phyloP scores from a whole-genome alignment of 768 basidiomycete genomes.

The Serendipita sp. region DNA sequence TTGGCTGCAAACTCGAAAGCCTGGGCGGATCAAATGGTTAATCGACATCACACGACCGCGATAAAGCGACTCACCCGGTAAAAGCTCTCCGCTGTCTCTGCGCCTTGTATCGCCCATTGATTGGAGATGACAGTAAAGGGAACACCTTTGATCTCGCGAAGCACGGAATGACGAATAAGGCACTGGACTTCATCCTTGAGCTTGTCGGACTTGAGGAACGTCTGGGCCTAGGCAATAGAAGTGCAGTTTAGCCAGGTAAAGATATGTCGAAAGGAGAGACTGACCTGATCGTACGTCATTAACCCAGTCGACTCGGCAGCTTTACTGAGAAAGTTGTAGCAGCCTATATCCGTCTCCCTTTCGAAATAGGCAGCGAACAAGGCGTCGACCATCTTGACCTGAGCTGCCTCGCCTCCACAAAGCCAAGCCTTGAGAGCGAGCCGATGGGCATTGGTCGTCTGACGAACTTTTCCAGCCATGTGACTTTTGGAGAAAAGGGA shows the following conservation, averaged over 20 bases:
- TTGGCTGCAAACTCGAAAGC: background rate
- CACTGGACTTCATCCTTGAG: slow-evolving; percentile 45
- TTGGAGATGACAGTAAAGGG: slow-evolving; percentile 67
- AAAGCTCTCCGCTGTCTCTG: slow-evolving; percentile 55
- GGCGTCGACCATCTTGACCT: slow-evolving; percentile 37
- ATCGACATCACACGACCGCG: background rate
- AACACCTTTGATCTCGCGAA: slow-evolving; percentile 58
- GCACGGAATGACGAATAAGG: slow-evolving; percentile 44
- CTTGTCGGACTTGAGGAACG: slow-evolving; percentile 52
- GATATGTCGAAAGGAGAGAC: slow-evolving; percentile 15
- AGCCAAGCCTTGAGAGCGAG: slow-evolving; percentile 52
- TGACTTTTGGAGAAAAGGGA: slow-evolving; percentile 24
- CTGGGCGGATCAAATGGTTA: background rate
- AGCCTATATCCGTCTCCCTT: slow-evolving; percentile 45
- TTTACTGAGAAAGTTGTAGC: slow-evolving; percentile 40
- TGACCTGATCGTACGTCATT: slow-evolving; percentile 45
- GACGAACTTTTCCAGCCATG: slow-evolving; percentile 43
- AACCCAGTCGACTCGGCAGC: slow-evolving; percentile 39
- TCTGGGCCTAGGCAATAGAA: slow-evolving; percentile 30
- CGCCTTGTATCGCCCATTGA: slow-evolving; percentile 62
- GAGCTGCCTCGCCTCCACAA: slow-evolving; percentile 42
- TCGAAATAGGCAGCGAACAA: slow-evolving; percentile 56
- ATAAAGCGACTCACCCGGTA: slow-evolving; percentile 31
- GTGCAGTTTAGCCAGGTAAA: slow-evolving; percentile 6
- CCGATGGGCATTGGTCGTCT: slow-evolving; percentile 57